phyloP scores from a whole-genome alignment of 2,329 filamentous ascomycete genomes.

The Parastagonospora nodorum region DNA sequence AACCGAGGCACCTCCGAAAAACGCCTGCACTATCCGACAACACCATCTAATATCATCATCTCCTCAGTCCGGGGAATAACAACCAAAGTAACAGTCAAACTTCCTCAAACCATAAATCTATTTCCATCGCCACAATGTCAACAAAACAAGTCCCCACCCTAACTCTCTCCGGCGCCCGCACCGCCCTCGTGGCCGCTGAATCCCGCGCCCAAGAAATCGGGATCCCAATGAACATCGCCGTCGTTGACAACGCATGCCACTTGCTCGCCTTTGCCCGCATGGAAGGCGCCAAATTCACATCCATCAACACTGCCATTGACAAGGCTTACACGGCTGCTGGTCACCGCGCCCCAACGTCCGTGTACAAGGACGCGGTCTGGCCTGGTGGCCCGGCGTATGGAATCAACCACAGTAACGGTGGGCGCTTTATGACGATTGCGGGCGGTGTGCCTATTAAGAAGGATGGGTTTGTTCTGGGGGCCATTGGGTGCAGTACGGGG shows the following conservation, averaged over 20 bases:
- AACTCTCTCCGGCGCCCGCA: conserved; percentile 44
- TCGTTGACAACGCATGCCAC: conserved; percentile 53
- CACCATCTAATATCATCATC: not conserved
- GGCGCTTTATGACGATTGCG: conserved; percentile 59
- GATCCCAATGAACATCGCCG: conserved; percentile 56
- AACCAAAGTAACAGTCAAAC: not conserved
- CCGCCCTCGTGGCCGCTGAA: conserved; percentile 44
- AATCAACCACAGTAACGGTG: conserved; percentile 58
- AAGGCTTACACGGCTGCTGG: conserved; percentile 64
- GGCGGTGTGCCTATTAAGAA: conserved; percentile 58
- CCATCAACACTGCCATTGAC: conserved; percentile 65
- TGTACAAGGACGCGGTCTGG: conserved; percentile 60
- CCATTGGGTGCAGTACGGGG: conserved; percentile 61
- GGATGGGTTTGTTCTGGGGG: conserved; percentile 57
- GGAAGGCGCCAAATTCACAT: conserved; percentile 56
- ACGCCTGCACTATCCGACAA: conserved; percentile 3
- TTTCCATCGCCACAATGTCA: conserved; percentile 31
- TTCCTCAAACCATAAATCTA: not conserved
- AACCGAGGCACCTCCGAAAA: not conserved
- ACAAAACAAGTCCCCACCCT: conserved; percentile 38
- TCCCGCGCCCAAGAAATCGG: conserved; percentile 42
- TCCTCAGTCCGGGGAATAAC: not conserved
- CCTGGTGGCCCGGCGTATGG: conserved; percentile 60
- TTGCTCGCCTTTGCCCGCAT: conserved; percentile 56
- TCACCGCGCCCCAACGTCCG: conserved; percentile 57